These are phyloP conservation scores for Amanita rimosa DNA, from an alignment of 768 basidiomycete genomes.

Conservation along the genomic window DNA sequence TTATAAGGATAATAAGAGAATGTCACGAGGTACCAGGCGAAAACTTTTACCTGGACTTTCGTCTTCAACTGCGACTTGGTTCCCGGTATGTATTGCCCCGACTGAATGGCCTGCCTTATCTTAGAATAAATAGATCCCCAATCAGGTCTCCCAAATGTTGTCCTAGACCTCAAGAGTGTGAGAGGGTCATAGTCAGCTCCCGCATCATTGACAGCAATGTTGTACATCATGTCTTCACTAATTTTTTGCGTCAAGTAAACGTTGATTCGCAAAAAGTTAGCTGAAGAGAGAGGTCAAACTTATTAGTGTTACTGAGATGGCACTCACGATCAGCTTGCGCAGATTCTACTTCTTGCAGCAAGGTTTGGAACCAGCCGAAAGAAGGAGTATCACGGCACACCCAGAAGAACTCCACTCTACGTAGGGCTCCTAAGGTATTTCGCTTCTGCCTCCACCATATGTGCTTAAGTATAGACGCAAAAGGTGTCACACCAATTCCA, in stretches of 20 bases:
- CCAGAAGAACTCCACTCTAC: conserved; percentile 93
- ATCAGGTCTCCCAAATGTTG: conserved; percentile 87
- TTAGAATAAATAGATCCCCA: conserved; percentile 74
- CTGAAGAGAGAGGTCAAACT: conserved; percentile 25
- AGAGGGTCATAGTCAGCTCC: conserved; percentile 83
- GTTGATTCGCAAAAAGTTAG: conserved; percentile 88
- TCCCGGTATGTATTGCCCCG: conserved; percentile 73
- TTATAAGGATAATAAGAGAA: conserved; percentile 15
- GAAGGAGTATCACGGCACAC: conserved; percentile 88
- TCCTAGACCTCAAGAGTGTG: conserved; percentile 78
- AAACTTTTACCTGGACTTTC: conserved; percentile 56
- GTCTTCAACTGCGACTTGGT: conserved; percentile 71
- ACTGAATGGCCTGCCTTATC: conserved; percentile 70
- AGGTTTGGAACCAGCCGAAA: conserved; percentile 94
- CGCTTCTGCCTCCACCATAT: conserved; percentile 89
- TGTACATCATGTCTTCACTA: conserved; percentile 81
- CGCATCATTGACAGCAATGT: conserved; percentile 80
- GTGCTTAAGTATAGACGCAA: conserved; percentile 90
- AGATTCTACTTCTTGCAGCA: conserved; percentile 81
- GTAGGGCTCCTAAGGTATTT: conserved; percentile 66
- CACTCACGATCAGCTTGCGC: conserved; percentile 82
- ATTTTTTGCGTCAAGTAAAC: conserved; percentile 87
- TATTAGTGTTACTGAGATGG: neutral
- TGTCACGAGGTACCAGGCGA: neutral
- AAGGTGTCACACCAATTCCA: conserved; percentile 94